phyloP scores from a whole-genome alignment of 345 rosid genomes.

The Citrus maxima region DNA sequence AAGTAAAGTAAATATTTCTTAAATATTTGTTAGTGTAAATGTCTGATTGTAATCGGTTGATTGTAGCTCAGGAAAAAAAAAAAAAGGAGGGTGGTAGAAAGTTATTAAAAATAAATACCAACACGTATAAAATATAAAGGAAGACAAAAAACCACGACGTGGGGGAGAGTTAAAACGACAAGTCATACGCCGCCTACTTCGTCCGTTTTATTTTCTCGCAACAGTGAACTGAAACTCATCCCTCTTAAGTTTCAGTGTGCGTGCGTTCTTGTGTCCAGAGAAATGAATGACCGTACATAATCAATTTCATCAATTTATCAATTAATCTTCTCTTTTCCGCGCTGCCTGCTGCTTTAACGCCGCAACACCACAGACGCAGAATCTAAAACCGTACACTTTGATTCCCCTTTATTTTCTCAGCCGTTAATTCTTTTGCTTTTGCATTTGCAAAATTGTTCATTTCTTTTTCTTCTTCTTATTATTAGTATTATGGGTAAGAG shows the following conservation, averaged over 20 bases:
- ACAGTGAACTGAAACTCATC: neutral
- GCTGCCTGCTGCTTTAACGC: neutral
- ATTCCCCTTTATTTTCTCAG: neutral
- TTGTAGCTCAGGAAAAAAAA: too few relatives aligned
- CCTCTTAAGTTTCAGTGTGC: too few relatives aligned
- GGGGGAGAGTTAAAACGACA: neutral
- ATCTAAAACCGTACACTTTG: slow-evolving; percentile 14
- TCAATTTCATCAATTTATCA: too few relatives aligned
- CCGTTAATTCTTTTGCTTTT: slow-evolving; percentile 8
- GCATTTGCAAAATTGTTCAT: neutral
- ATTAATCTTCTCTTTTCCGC: too few relatives aligned
- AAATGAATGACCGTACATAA: neutral
- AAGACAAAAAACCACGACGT: neutral
- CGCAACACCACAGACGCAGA: slow-evolving; percentile 6
- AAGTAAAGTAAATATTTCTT: rapidly evolving
- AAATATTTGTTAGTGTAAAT: too few relatives aligned
- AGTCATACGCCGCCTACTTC: neutral
- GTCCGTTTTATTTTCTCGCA: neutral
- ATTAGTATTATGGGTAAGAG: slow-evolving; percentile 41
- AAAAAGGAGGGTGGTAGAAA: too few relatives aligned
- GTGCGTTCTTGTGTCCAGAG: neutral
- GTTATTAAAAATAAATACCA: too few relatives aligned
- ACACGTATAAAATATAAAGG: too few relatives aligned
- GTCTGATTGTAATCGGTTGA: too few relatives aligned
- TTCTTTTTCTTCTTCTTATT: neutral